These are phyloP conservation scores for Beauveria australis DNA, from an alignment of 2,329 filamentous ascomycete species.

Conservation along the genomic window DNA sequence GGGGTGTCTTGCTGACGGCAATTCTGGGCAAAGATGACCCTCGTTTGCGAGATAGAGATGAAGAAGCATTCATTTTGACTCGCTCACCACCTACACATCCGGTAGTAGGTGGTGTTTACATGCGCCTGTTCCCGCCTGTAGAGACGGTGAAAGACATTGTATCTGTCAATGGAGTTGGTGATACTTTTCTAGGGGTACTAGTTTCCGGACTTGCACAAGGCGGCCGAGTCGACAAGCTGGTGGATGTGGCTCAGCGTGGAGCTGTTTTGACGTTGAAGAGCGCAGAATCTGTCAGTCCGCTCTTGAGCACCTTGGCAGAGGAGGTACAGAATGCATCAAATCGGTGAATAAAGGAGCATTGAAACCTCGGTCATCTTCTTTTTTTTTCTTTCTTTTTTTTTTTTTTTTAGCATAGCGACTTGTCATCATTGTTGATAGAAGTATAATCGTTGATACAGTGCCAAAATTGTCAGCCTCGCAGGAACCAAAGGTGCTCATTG, in stretches of 20 bases:
- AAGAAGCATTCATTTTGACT: constrained; percentile 63
- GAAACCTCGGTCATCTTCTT: background rate
- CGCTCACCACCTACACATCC: constrained; percentile 46
- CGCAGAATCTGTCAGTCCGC: constrained; percentile 60
- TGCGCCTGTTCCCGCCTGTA: constrained; percentile 60
- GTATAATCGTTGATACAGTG: too few species aligned
- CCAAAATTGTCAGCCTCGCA: background rate
- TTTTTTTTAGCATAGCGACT: constrained; percentile 1
- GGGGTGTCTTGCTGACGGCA: constrained; percentile 68
- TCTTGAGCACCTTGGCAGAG: constrained; percentile 38
- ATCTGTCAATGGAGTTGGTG: constrained; percentile 89
- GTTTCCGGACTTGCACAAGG: constrained; percentile 67
- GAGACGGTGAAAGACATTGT: constrained; percentile 63
- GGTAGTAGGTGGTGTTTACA: constrained; percentile 69
- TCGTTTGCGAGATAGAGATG: constrained; percentile 52
- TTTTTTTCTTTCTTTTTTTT: too few species aligned
- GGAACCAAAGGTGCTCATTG: background rate
- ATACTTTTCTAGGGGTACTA: constrained; percentile 82
- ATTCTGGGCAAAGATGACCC: constrained; percentile 61
- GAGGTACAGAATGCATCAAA: constrained; percentile 24
- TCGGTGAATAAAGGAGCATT: background rate
- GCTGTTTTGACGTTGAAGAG: constrained; percentile 73
- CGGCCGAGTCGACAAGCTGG: constrained; percentile 48
- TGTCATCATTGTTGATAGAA: background rate
- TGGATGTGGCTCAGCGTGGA: constrained; percentile 75